These are phyloP conservation scores for Teunomyces gatunensis DNA, from an alignment of 805 yeast genomes.

Conservation along the genomic window DNA sequence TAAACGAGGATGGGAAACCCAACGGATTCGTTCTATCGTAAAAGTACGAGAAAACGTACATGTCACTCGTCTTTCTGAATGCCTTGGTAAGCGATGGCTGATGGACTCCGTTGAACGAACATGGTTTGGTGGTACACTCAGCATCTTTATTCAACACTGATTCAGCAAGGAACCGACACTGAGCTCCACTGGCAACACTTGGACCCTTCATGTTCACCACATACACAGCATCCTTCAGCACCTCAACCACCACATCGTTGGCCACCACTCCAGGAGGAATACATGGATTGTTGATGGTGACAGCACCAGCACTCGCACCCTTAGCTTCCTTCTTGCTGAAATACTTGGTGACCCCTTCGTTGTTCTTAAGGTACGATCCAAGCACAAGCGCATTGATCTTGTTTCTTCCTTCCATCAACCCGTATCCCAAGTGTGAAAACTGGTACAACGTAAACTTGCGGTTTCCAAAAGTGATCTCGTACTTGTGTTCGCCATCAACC, in stretches of 20 bases:
- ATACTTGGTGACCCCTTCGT: constrained; percentile 16
- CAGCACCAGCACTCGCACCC: constrained; percentile 35
- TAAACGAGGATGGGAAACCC: constrained; percentile 91
- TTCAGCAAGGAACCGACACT: constrained; percentile 86
- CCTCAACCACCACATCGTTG: constrained; percentile 58
- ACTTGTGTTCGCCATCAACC: constrained; percentile 87
- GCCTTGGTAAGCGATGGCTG: constrained; percentile 87
- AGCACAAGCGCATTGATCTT: constrained; percentile 69
- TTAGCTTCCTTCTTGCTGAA: constrained; percentile 33
- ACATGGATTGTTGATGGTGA: constrained; percentile 74
- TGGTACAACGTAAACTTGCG: constrained; percentile 81
- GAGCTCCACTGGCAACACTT: constrained; percentile 60
- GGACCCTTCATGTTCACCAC: constrained; percentile 68
- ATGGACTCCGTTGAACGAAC: constrained; percentile 96
- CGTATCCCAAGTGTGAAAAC: constrained; percentile 93
- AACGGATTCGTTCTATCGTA: constrained; percentile 92
- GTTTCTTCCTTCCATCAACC: constrained; percentile 90
- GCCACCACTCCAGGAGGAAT: constrained; percentile 72
- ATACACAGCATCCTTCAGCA: constrained; percentile 44
- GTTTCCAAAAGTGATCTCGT: constrained; percentile 75
- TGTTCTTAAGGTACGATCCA: constrained; percentile 41
- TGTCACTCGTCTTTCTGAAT: constrained; percentile 69
- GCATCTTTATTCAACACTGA: constrained; percentile 77
- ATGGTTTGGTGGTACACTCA: constrained; percentile 71
- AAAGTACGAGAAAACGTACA: constrained; percentile 90